Percentiles rank a stretch among this genome's conserved stretches.
Conservation (phyloP, 768 basidiomycete genomes). For the Tulasnella sp. region DNA sequence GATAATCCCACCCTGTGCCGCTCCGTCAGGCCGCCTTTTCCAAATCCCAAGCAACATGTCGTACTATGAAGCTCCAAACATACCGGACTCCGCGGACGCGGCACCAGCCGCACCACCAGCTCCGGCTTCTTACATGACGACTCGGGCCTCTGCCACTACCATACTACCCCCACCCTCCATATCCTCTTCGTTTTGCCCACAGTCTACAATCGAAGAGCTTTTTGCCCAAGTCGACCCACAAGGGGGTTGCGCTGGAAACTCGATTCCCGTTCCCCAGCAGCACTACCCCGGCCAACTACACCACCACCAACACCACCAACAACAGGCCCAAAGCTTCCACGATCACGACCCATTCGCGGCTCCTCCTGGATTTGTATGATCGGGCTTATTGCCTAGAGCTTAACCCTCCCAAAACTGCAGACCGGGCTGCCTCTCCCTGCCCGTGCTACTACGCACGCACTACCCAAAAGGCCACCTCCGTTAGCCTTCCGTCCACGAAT, state of each 20-base stretch:
- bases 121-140: not conserved
- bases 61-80: not conserved
- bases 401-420: no score
- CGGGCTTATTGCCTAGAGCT: no score
- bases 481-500: no score
- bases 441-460: no score
- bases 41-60: no score
- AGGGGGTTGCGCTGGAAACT: not conserved
- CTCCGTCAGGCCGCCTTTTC: no score
- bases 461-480: no score
- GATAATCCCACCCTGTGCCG: no score
- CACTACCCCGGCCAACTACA: no score
- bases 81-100: not conserved
- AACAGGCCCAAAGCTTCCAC: not conserved
- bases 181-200: not conserved
- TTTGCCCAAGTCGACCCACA: not conserved
- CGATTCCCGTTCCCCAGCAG: not conserved
- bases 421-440: no score
- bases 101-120: no score
- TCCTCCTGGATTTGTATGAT: not conserved
- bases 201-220: not conserved
- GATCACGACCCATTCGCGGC: not conserved
- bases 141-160: not conserved
- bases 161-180: not conserved
- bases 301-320: not conserved